Evolutionary conservation across 2,329 filamentous ascomycete genomes (phyloP).

Genomic region (Alternaria panax): DNA sequence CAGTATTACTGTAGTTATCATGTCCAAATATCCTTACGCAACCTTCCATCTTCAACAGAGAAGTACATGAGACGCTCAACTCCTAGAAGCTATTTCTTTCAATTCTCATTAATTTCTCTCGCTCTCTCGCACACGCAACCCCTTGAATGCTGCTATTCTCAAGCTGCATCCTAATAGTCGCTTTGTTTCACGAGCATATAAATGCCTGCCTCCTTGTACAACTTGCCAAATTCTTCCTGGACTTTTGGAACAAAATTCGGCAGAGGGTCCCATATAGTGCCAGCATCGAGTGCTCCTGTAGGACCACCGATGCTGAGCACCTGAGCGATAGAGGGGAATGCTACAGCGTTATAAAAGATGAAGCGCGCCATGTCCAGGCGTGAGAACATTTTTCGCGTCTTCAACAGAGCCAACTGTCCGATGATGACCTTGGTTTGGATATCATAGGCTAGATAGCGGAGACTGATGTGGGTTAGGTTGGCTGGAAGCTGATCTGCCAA

Average conservation of each 20-base stretch:
- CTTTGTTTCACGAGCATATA: too few relatives aligned
- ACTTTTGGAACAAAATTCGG: not conserved
- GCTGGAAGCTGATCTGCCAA: too few relatives aligned
- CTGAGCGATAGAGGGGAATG: too few relatives aligned
- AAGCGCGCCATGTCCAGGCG: too few relatives aligned
- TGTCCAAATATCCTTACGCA: not conserved
- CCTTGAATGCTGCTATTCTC: not conserved
- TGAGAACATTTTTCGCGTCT: too few relatives aligned
- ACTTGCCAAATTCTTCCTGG: not conserved
- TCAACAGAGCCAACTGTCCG: too few relatives aligned
- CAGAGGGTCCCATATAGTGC: not conserved
- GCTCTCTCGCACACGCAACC: rapidly evolving
- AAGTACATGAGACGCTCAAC: not conserved
- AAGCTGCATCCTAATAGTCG: not conserved
- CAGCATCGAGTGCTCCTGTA: not conserved
- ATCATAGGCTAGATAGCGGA: too few relatives aligned
- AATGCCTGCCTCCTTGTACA: not conserved
- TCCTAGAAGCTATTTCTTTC: too few relatives aligned
- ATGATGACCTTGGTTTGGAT: too few relatives aligned
- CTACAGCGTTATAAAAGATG: too few relatives aligned
- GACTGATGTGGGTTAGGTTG: too few relatives aligned
- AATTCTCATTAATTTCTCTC: too few relatives aligned
- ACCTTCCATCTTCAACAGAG: not conserved
- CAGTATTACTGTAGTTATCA: not conserved
- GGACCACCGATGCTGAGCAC: not conserved